A percentile compares a stretch with the other conserved stretches of the same genome.
Conservation (phyloP, 2,329 filamentous ascomycete species). For the Penicillium sp. region DNA sequence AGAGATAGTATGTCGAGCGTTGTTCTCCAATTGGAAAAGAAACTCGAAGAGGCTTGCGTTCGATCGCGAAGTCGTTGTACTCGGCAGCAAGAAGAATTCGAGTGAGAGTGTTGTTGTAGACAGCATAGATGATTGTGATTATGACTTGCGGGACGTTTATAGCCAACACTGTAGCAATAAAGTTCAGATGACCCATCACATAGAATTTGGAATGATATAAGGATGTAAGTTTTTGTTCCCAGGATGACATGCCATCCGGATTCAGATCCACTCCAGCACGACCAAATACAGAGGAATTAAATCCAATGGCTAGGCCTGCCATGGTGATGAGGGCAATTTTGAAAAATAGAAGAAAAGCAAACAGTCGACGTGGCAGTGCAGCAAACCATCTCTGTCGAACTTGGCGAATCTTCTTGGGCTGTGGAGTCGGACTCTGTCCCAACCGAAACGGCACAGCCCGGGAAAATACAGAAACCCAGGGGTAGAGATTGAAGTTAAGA, state of each 20-base stretch:
- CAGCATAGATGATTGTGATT: background rate
- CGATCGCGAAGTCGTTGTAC: conserved; percentile 41
- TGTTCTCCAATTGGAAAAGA: conserved; percentile 41
- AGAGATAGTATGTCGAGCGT: conserved; percentile 45
- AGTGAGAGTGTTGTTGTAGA: background rate
- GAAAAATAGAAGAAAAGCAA: background rate
- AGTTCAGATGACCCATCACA: background rate
- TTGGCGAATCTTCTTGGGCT: background rate
- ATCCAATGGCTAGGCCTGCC: background rate
- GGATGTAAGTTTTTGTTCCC: background rate
- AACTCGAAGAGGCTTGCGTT: conserved; percentile 43
- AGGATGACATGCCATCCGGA: background rate
- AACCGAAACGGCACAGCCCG: background rate
- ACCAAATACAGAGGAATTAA: background rate
- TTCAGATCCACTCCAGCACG: background rate
- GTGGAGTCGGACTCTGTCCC: background rate
- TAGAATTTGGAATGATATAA: background rate
- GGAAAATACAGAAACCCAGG: background rate
- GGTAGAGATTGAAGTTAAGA: background rate
- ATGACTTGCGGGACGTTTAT: background rate
- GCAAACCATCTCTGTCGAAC: background rate
- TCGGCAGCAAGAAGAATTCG: background rate
- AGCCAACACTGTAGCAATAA: background rate
- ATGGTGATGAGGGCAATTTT: background rate
- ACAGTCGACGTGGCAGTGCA: background rate